phyloP scores from a whole-genome alignment of 2,329 filamentous ascomycete species.

The Colletotrichum sp. region DNA sequence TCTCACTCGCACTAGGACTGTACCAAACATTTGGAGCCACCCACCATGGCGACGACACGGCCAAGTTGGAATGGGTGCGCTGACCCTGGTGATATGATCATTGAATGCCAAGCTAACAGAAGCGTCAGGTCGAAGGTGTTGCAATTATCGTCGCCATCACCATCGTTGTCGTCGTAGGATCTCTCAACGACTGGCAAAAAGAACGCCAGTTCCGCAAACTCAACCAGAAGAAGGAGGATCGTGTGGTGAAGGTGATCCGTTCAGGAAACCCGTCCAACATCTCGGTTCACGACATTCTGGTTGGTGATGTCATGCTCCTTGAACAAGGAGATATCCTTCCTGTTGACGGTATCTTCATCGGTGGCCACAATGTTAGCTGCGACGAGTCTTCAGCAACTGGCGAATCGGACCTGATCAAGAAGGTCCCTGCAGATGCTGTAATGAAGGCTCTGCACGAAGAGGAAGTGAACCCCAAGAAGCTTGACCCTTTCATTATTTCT shows the following conservation, averaged over 20 bases:
- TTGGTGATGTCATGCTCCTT: slow-evolving; percentile 76
- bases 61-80: slow-evolving; percentile 60
- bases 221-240: slow-evolving; percentile 81
- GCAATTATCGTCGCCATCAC: slow-evolving; percentile 81
- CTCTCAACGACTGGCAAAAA: slow-evolving; percentile 84
- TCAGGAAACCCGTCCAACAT: slow-evolving; percentile 74
- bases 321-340: slow-evolving; percentile 77
- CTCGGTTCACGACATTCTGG: slow-evolving; percentile 72
- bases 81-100: background rate
- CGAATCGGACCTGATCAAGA: slow-evolving; percentile 76
- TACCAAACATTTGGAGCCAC: slow-evolving; percentile 72
- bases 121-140: slow-evolving; percentile 77
- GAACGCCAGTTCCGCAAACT: slow-evolving; percentile 82
- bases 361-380: slow-evolving; percentile 59
- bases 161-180: slow-evolving; percentile 77
- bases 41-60: slow-evolving; percentile 47
- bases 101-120: background rate
- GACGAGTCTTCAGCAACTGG: slow-evolving; percentile 78
- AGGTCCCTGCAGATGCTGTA: slow-evolving; percentile 64
- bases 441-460: slow-evolving; percentile 57
- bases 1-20: slow-evolving; percentile 76
- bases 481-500: slow-evolving; percentile 84
- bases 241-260: slow-evolving; percentile 74
- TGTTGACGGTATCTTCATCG: slow-evolving; percentile 72
- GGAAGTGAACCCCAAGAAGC: slow-evolving; percentile 51